Evolutionary conservation across 768 basidiomycete species (phyloP).

Genomic region (Leccinum olivaceopallidum): DNA sequence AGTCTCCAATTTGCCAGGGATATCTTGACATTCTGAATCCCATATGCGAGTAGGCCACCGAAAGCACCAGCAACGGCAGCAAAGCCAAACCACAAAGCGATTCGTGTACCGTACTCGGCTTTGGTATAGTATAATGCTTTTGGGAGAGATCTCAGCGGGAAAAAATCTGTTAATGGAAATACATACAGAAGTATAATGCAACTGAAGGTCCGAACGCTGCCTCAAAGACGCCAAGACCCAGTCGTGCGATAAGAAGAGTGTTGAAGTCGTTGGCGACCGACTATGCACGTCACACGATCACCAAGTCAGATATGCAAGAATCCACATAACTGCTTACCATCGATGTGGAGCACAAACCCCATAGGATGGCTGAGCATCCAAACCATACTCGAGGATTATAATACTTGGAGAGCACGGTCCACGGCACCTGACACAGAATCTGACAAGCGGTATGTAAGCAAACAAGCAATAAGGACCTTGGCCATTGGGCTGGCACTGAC

Average conservation of each 20-base stretch:
- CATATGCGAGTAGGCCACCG: conserved; percentile 56
- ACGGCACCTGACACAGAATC: conserved; percentile 73
- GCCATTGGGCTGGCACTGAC: conserved; percentile 39
- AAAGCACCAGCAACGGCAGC: conserved; percentile 58
- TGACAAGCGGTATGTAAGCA: conserved; percentile 28
- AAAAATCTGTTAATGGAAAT: conserved; percentile 20
- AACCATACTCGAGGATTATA: conserved; percentile 71
- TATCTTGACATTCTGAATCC: conserved; percentile 42
- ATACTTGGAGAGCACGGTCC: conserved; percentile 64
- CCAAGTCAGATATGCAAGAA: not conserved
- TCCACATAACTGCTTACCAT: conserved; percentile 46
- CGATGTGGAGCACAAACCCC: conserved; percentile 71
- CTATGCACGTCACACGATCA: conserved; percentile 13
- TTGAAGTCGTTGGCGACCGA: conserved; percentile 29
- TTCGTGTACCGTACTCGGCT: conserved; percentile 44
- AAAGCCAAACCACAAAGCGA: conserved; percentile 56
- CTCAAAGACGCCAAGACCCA: conserved; percentile 36
- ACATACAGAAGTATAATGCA: conserved; percentile 33
- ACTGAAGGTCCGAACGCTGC: conserved; percentile 36
- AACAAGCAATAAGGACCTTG: too few species aligned
- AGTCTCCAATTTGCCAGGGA: conserved; percentile 44
- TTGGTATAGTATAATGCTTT: conserved; percentile 53
- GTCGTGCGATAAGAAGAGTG: conserved; percentile 30
- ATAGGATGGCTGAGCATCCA: conserved; percentile 65
- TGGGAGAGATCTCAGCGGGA: not conserved